Percentiles rank a stretch among this genome's conserved stretches.
Conservation (phyloP, 1,284 basidiomycete species). For the Sparassis latifolia region DNA sequence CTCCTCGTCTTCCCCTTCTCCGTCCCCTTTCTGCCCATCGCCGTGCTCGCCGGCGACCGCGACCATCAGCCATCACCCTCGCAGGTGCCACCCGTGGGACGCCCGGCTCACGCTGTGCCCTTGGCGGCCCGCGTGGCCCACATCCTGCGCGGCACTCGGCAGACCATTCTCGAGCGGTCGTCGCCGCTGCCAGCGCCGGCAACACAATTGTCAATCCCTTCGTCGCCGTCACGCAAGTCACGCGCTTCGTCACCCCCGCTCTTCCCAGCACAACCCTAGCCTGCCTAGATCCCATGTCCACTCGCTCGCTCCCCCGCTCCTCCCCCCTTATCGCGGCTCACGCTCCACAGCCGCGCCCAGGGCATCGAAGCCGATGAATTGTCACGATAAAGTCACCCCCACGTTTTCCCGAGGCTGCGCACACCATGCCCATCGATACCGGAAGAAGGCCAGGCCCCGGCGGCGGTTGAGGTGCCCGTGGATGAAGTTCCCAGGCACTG, state of each 20-base stretch:
- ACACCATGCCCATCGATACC: no score
- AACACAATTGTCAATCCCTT: conserved; percentile 1
- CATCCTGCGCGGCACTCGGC: conserved; percentile 17
- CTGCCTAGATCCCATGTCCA: not conserved
- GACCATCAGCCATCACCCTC: conserved; percentile 1
- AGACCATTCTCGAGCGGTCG: conserved; percentile 18
- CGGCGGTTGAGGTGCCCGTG: no score
- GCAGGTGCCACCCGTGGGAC: conserved; percentile 11
- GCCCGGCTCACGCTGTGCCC: conserved; percentile 8
- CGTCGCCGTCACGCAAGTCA: not conserved
- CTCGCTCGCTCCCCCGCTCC: no score
- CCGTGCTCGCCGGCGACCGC: not conserved
- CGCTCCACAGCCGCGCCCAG: no score
- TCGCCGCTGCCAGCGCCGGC: conserved; percentile 11
- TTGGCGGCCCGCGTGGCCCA: conserved; percentile 11
- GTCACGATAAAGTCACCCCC: no score
- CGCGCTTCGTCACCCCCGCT: not conserved
- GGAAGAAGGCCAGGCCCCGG: no score
- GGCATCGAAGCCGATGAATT: no score
- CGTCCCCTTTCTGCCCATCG: not conserved
- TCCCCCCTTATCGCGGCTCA: no score
- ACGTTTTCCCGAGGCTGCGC: no score
- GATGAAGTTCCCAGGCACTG: no score
- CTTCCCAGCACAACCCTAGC: not conserved
- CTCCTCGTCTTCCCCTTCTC: not conserved